Conservation (phyloP, 306 rosid genomes). For the Prunus persica region DNA sequence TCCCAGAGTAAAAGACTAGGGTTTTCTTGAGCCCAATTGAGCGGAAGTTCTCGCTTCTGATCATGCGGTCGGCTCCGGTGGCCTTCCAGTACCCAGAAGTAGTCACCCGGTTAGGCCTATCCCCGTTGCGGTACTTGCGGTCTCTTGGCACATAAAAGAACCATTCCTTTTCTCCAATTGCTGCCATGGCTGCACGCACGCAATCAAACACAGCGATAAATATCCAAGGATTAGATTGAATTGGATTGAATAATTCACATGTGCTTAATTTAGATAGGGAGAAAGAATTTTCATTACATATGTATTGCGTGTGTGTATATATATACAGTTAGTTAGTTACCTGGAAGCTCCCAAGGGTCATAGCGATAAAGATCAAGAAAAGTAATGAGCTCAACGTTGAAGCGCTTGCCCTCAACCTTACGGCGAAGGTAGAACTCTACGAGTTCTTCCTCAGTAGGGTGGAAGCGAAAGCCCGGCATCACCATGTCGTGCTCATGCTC, state of each 20-base stretch:
- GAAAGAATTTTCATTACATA: too few species aligned
- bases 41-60: constrained; percentile 62
- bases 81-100: constrained; percentile 99
- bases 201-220: too few species aligned
- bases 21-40: constrained; percentile 97
- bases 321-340: constrained; percentile 24
- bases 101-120: constrained; percentile 86
- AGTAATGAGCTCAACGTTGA: constrained; percentile 98
- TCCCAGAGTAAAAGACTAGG: constrained; percentile 99
- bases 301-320: not conserved
- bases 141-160: constrained; percentile 95
- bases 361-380: constrained; percentile 99
- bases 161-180: constrained; percentile 99
- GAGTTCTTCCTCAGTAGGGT: constrained; percentile 94
- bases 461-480: constrained; percentile 98
- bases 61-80: constrained; percentile 95
- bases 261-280: too few species aligned
- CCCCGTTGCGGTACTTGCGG: constrained; percentile 86
- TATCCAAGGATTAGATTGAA: too few species aligned
- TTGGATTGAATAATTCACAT: too few species aligned
- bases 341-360: constrained; percentile 99
- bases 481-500: constrained; percentile 89
- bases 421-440: constrained; percentile 99
- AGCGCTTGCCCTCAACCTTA: constrained; percentile 99
- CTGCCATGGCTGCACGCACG: constrained; percentile 69